These are phyloP conservation scores for Hymenoscyphus fructigenus DNA, from an alignment of 2,329 filamentous ascomycete species.

Conservation along the genomic window DNA sequence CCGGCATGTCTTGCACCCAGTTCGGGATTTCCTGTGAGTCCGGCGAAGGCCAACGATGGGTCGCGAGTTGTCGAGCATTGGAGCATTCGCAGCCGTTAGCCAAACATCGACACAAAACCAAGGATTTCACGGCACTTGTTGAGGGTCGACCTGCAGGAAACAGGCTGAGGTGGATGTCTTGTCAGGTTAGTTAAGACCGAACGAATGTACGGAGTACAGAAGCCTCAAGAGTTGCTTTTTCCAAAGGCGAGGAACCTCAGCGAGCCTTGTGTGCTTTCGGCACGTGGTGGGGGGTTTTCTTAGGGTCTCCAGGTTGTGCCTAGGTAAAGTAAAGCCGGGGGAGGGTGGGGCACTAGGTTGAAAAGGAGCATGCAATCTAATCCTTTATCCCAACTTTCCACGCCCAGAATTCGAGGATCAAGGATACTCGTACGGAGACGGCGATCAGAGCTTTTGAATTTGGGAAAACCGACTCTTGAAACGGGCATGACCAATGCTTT, in stretches of 20 bases:
- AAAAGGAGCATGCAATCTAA: slow-evolving; percentile 6
- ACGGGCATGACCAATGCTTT: neutral
- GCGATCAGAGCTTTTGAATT: neutral
- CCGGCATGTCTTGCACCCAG: slow-evolving; percentile 15
- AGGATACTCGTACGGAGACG: neutral
- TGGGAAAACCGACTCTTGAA: neutral
- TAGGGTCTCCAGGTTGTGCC: slow-evolving; percentile 4
- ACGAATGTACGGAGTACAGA: neutral
- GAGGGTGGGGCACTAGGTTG: neutral
- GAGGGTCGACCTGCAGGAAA: neutral
- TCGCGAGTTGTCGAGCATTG: slow-evolving; percentile 11
- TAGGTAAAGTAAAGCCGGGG: neutral
- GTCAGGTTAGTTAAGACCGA: neutral
- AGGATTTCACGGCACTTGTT: neutral
- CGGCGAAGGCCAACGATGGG: slow-evolving; percentile 11
- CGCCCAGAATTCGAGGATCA: neutral
- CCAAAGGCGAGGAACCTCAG: neutral
- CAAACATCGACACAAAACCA: neutral
- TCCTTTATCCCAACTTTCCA: neutral
- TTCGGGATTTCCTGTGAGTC: slow-evolving; percentile 13
- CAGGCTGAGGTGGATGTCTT: neutral
- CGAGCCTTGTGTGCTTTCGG: neutral
- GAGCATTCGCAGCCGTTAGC: neutral
- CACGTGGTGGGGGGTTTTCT: slow-evolving; percentile 1
- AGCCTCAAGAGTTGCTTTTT: neutral